Evolutionary conservation across 768 basidiomycete species (phyloP).

Genomic region (Russula ochroleuca): DNA sequence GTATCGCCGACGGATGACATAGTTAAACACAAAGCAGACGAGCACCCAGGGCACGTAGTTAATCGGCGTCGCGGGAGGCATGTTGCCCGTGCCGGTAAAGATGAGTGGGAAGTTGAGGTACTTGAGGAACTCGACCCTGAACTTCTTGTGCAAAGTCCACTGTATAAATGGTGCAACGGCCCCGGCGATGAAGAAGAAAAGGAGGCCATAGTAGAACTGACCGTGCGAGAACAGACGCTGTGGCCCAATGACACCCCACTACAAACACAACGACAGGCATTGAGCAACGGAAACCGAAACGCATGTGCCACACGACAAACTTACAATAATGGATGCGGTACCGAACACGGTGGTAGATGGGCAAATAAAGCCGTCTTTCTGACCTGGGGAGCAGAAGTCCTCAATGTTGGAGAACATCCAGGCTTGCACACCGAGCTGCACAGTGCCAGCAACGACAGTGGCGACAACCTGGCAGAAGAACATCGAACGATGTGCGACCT

Average conservation of each 20-base stretch:
- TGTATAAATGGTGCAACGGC: constrained; percentile 53
- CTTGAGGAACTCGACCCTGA: constrained; percentile 35
- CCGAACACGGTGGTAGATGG: constrained; percentile 69
- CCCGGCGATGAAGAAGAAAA: constrained; percentile 78
- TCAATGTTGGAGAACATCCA: constrained; percentile 74
- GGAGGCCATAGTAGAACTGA: constrained; percentile 35
- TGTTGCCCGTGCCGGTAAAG: constrained; percentile 39
- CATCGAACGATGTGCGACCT: constrained; percentile 69
- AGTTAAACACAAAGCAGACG: constrained; percentile 39
- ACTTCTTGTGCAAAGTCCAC: constrained; percentile 42
- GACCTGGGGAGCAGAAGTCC: constrained; percentile 50
- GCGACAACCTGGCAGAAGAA: constrained; percentile 68
- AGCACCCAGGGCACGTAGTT: constrained; percentile 41
- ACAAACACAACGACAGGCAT: no score
- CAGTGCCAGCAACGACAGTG: constrained; percentile 62
- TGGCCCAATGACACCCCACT: constrained; percentile 71
- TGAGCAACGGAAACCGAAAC: neutral
- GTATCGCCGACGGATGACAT: constrained; percentile 38
- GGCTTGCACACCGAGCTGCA: constrained; percentile 68
- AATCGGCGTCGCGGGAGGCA: constrained; percentile 42
- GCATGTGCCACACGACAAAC: neutral
- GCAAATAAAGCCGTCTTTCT: constrained; percentile 65
- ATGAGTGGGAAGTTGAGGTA: constrained; percentile 58
- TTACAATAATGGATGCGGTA: constrained; percentile 72
- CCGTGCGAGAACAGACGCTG: constrained; percentile 33